Evolutionary conservation across 805 yeast genomes (phyloP), one percentile per base, ranked within the genome.

Genomic region (Kuraishia molischiana): DNA sequence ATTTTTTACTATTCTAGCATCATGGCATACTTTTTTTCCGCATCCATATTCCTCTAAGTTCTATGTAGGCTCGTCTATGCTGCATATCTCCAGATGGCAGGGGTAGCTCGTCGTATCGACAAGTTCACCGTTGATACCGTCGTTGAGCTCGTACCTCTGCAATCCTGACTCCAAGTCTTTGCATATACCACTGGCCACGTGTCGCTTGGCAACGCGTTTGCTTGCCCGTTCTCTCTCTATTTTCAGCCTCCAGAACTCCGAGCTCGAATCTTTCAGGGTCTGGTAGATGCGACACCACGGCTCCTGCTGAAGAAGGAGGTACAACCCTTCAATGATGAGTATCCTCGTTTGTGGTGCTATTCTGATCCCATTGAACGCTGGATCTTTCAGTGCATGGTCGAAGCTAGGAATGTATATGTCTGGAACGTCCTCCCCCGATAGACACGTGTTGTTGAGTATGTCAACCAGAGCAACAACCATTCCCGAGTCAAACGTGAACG

Each of bases 401-500:
- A 86, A 86, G 20, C 83, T 77, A 0, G 95, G 95, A 6, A 74
- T 64, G 18, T 44, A 42, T 4, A 78, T 62, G 15, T 58, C 50
- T 1, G 68, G 67, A 13, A 63, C 46, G 19, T 29, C 8, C 5
- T 20, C 20, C 15, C 17, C 22, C 21, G 17, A 28, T 28, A 36
- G 19, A 35, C 55, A 47, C 0, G 64, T 53, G 8, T 39, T 37
- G 19, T 48, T 46, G 20, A 73, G 46, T 8, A 54, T 42, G 35
- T 44, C 46, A 15, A 55, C 59, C 14, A 68, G 48, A 4, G 43
- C 51, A 1, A 61, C 67, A 13, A 71, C 62, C 33, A 62, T 66
- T 10, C 58, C 51, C 4, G 82, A 72, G 51, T 89, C 89, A 59
- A 89, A 90, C 0, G 97, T 87, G 47, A 67, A 74, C 2, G 95